A percentile compares a stretch with the other conserved stretches of the same genome.
Evolutionary conservation across 108 stramenopile genomes (phyloP).

Genomic region (Chaetoceros muelleri): DNA sequence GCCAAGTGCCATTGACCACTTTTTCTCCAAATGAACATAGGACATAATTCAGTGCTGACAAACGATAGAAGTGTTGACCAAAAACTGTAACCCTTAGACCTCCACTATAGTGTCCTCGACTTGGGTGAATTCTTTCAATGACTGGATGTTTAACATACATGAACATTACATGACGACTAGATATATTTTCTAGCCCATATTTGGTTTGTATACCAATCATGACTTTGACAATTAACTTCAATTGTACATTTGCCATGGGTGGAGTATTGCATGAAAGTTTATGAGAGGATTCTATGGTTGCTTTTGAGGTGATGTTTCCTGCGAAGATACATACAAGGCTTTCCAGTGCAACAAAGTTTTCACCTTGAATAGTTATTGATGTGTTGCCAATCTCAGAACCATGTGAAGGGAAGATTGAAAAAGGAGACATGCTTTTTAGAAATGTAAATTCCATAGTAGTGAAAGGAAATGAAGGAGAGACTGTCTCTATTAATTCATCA

Average conservation of each 20-base stretch:
- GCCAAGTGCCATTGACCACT: not conserved
- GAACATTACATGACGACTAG: not conserved
- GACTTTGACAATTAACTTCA: not conserved
- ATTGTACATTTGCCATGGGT: not conserved
- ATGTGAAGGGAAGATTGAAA: conserved; percentile 11
- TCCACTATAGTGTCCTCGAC: conserved; percentile 12
- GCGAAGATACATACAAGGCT: not conserved
- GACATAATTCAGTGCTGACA: not conserved
- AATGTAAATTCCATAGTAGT: conserved; percentile 10
- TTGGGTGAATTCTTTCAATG: conserved; percentile 8
- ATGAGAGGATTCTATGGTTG: not conserved
- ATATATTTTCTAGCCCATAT: not conserved
- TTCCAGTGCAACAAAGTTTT: not conserved
- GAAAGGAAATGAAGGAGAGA: not conserved
- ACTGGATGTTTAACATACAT: not conserved
- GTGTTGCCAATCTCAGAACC: conserved; percentile 23
- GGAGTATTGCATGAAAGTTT: not conserved
- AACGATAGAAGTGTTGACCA: conserved; percentile 12
- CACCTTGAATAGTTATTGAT: not conserved
- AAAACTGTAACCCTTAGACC: conserved; percentile 14
- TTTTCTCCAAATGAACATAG: not conserved
- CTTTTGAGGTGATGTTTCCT: not conserved
- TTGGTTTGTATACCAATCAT: not conserved
- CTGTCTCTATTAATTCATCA: not conserved
- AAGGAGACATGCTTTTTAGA: conserved; percentile 11